Conservation (phyloP, 306 rosid genomes). For the Calophaca sinica region DNA sequence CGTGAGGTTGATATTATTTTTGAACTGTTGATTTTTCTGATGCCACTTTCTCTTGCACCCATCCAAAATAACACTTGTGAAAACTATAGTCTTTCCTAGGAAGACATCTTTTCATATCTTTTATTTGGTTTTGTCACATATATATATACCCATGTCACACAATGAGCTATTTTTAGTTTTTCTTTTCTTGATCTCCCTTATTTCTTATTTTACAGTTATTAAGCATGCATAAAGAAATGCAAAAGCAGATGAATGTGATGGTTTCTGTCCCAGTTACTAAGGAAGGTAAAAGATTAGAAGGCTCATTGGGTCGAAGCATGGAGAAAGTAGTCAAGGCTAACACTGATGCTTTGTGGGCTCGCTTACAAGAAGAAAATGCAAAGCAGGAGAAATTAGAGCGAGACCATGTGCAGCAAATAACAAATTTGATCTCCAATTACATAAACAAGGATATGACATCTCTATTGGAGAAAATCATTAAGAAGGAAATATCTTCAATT, state of each 20-base stretch:
- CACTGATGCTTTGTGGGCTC: constrained; percentile 72
- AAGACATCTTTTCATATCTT: constrained; percentile 7
- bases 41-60: constrained; percentile 3
- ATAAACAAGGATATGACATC: constrained; percentile 64
- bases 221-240: constrained; percentile 70
- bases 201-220: constrained; percentile 60
- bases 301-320: constrained; percentile 64
- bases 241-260: constrained; percentile 68
- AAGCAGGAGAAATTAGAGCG: constrained; percentile 71
- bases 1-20: constrained; percentile 36
- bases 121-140: constrained; percentile 20
- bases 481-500: constrained; percentile 70
- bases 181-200: constrained; percentile 34
- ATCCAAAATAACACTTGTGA: constrained; percentile 5
- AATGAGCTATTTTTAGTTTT: constrained; percentile 21
- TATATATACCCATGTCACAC: constrained; percentile 18
- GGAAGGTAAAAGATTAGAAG: constrained; percentile 77
- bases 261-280: constrained; percentile 67
- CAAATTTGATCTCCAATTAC: constrained; percentile 63
- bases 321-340: constrained; percentile 71
- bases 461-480: constrained; percentile 64
- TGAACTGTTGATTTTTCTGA: not conserved
- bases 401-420: constrained; percentile 65
- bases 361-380: constrained; percentile 69
- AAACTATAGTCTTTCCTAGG: not conserved